These are phyloP conservation scores for Diaporthe sp. DNA, from an alignment of 2,329 filamentous ascomycete genomes.

Conservation along the genomic window DNA sequence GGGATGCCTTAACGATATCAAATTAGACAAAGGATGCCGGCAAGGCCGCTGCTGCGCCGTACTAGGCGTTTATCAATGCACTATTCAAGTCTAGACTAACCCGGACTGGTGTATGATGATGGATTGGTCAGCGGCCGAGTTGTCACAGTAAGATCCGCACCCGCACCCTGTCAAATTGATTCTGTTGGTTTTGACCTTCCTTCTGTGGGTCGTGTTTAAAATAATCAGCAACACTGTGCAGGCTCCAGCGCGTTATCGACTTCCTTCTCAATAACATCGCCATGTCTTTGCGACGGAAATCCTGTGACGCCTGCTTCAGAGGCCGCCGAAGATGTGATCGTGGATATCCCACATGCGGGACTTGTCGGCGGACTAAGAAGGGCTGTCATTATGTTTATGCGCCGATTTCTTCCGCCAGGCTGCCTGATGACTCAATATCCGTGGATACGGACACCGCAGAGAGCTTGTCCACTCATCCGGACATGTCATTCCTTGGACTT, in stretches of 20 bases:
- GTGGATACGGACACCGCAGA: not conserved
- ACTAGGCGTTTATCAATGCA: no score
- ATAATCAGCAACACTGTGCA: not conserved
- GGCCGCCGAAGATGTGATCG: conserved; percentile 4
- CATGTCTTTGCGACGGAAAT: conserved; percentile 10
- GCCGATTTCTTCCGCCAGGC: not conserved
- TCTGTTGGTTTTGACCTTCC: no score
- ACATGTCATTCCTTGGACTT: not conserved
- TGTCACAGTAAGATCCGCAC: not conserved
- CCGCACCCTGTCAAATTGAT: no score
- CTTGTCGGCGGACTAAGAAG: conserved; percentile 3
- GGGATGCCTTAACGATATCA: no score
- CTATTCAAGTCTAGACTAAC: not conserved
- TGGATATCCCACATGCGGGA: not conserved
- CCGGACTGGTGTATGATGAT: not conserved
- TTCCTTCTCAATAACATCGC: not conserved
- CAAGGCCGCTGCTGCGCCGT: no score
- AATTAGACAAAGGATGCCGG: no score
- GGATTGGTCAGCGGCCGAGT: not conserved
- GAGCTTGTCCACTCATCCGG: not conserved
- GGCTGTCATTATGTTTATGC: conserved; percentile 17
- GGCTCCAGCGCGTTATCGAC: not conserved
- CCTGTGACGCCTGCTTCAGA: conserved; percentile 9
- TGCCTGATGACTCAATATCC: not conserved
- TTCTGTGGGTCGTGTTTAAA: not conserved